Base-by-base conservation (phyloP, 441 rosid genomes). In the Rhodomyrtus psidioides region DNA sequence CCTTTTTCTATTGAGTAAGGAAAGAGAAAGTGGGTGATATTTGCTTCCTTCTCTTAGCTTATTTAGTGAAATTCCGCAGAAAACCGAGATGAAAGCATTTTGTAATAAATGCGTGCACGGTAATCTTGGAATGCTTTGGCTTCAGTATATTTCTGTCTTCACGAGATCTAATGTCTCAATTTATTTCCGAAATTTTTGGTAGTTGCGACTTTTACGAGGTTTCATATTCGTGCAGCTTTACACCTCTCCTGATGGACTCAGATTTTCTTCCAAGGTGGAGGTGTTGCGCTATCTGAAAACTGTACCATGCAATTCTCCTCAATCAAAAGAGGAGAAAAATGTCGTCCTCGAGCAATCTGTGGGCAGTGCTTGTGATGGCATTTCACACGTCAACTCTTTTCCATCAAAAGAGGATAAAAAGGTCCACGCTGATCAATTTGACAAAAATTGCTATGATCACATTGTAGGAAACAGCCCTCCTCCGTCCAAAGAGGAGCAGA, bases 151-250 rank as follows among this genome's bases (percentile, higher is more conserved):
- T 70, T 15, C 79, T 39, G 49, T 70, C 49, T 21, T 39, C 49
- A 21, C 0, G 5, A 70, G 49, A 39, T 70, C 49, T 70, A 70
- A 34, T 19, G 76, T 34, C 76, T 65, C 46, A 4, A 34, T 23
- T 21, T 70, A 21, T 10, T 39, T 34, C 7, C 1, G 9, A 70
- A 70, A 3, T 39, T 70, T 81, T 21, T 30, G 56, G 49, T 54
- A 53, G 57, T 53, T 54, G 57, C 2, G 75, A 85, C 39, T 58
- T 51, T 17, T 21, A 87, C 58, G 15, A 81, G 46, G 55, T 87
- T 85, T 83, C 82, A 55, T 81, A 81, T 82, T 54, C 89, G 83
- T 91, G 93, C 93, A 92, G 95, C 89, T 86, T 86, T 91, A 94
- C 89, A 88, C 88, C 89, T 88, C 91, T 87, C 93, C 93, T 39